phyloP scores from a whole-genome alignment of 106 monocot species.

The Narthecium ossifragum region DNA sequence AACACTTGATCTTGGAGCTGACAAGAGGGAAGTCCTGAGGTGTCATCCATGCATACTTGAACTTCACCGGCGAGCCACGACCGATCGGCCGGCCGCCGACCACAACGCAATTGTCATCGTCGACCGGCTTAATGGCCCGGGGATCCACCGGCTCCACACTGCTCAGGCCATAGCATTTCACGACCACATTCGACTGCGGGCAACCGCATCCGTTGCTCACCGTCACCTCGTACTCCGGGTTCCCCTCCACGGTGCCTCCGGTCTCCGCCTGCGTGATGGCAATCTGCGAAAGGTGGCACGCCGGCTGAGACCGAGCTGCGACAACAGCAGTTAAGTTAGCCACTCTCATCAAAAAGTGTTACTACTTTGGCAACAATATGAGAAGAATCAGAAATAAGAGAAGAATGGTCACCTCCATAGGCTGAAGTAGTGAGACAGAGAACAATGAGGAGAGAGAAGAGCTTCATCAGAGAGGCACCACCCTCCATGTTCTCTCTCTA shows the following conservation, averaged over 20 bases:
- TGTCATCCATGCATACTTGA: conserved; percentile 13
- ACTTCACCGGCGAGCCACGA: conserved; percentile 7
- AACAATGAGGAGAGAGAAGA: too few species aligned
- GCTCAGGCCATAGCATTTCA: conserved; percentile 41
- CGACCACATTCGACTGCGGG: conserved; percentile 17
- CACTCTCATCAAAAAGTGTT: too few species aligned
- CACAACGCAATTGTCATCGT: conserved; percentile 2
- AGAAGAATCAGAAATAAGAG: too few species aligned
- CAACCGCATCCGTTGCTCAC: conserved; percentile 37
- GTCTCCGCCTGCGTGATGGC: conserved; percentile 24
- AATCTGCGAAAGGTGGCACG: conserved; percentile 17
- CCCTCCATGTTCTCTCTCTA: too few species aligned
- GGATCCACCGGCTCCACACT: conserved; percentile 10
- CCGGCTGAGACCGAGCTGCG: too few species aligned
- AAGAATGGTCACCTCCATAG: too few species aligned
- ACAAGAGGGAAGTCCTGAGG: conserved; percentile 16
- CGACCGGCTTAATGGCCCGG: not conserved
- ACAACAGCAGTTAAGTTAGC: not conserved
- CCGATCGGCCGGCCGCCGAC: conserved; percentile 4
- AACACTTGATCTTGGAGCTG: conserved; percentile 6
- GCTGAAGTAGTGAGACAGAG: too few species aligned
- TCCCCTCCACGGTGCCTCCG: conserved; percentile 28
- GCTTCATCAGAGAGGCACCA: too few species aligned
- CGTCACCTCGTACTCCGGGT: conserved; percentile 42
- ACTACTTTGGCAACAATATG: too few species aligned